phyloP scores from a whole-genome alignment of 1,284 basidiomycete species.

The Lentinus polychrous region DNA sequence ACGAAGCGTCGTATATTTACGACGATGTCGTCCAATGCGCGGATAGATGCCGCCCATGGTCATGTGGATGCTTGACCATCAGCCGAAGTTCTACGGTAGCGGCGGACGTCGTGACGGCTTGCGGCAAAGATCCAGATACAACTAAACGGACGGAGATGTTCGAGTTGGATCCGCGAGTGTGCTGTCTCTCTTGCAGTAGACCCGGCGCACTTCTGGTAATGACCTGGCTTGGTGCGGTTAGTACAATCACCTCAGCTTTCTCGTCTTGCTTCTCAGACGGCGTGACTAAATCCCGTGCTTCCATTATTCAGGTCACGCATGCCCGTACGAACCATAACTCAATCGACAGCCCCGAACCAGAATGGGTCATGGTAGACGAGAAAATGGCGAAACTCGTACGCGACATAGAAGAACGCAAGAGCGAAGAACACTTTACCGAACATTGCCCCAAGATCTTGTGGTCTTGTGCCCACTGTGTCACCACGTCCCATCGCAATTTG shows the following conservation, averaged over 20 bases:
- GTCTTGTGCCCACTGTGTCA: conserved; percentile 5
- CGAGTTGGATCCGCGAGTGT: not conserved
- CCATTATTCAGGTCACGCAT: conserved; percentile 1
- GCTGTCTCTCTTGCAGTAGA: conserved; percentile 7
- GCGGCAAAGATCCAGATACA: conserved; percentile 2
- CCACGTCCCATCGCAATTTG: not conserved
- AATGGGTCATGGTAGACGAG: conserved; percentile 5
- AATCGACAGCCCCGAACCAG: conserved; percentile 3
- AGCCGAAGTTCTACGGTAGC: not conserved
- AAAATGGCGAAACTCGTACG: not conserved
- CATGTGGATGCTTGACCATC: not conserved
- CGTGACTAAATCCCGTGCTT: not conserved
- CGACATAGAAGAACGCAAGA: not conserved
- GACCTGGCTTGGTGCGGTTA: conserved; percentile 5
- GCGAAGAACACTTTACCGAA: not conserved
- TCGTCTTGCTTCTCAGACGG: not conserved
- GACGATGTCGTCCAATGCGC: conserved; percentile 1
- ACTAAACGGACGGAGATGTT: not conserved
- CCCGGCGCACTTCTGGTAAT: conserved; percentile 1
- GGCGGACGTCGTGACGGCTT: not conserved
- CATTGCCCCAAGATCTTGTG: not conserved
- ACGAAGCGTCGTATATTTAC: conserved; percentile 6
- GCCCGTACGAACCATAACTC: not conserved
- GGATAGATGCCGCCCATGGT: conserved; percentile 2
- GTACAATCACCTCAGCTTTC: not conserved